A percentile compares a stretch with the other conserved stretches of the same genome.
Conservation (phyloP, 805 yeast species). For the Wickerhamiella sergipiensis region DNA sequence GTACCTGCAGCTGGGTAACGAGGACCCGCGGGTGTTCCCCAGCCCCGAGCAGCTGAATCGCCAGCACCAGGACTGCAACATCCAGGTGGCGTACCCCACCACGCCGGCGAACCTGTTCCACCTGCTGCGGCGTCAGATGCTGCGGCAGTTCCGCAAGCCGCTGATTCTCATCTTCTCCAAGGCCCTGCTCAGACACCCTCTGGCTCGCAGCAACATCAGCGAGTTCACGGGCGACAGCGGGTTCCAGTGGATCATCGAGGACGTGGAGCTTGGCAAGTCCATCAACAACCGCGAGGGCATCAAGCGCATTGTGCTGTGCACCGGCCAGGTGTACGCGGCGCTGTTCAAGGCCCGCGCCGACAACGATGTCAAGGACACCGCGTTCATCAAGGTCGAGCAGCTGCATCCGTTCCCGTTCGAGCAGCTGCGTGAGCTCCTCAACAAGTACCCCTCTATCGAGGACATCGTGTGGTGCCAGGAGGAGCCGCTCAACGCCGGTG, state of each 20-base stretch:
- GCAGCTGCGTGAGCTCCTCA: slow-evolving; percentile 72
- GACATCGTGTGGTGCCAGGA: slow-evolving; percentile 97
- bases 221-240: slow-evolving; percentile 87
- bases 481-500: slow-evolving; percentile 97
- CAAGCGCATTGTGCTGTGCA: slow-evolving; percentile 68
- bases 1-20: slow-evolving; percentile 88
- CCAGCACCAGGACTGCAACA: slow-evolving; percentile 97
- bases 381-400: slow-evolving; percentile 83
- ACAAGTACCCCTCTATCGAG: slow-evolving; percentile 65
- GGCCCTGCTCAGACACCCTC: slow-evolving; percentile 89
- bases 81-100: slow-evolving; percentile 96
- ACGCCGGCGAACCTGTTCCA: slow-evolving; percentile 97
- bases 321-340: slow-evolving; percentile 94
- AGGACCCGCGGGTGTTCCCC: slow-evolving; percentile 93
- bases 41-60: slow-evolving; percentile 74
- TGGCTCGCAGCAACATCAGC: slow-evolving; percentile 71
- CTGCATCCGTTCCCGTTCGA: slow-evolving; percentile 98
- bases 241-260: slow-evolving; percentile 95
- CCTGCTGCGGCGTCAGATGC: slow-evolving; percentile 95
- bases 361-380: slow-evolving; percentile 66
- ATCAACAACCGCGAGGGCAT: slow-evolving; percentile 70
- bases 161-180: slow-evolving; percentile 80
- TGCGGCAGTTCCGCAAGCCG: slow-evolving; percentile 89
- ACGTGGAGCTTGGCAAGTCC: slow-evolving; percentile 66
- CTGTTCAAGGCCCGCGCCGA: slow-evolving; percentile 78